These are phyloP conservation scores for Lyophyllum atratum DNA, from an alignment of 768 basidiomycete species.

Conservation along the genomic window DNA sequence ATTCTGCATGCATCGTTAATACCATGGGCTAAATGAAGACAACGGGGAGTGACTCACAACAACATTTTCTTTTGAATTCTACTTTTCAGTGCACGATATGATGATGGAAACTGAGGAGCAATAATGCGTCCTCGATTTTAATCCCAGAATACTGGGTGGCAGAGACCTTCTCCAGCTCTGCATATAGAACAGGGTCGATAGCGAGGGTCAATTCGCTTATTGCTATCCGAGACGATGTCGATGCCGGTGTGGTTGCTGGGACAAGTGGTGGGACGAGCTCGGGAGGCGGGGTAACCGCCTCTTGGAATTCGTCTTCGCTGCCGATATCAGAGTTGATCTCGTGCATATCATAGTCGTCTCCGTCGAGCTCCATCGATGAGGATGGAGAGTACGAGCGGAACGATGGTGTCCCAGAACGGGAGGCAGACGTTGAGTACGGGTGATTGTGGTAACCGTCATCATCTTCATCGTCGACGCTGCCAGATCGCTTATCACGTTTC, in stretches of 20 bases:
- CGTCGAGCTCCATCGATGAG: constrained; percentile 52
- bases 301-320: constrained; percentile 74
- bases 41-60: background rate
- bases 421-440: constrained; percentile 42
- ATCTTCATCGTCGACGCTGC: constrained; percentile 46
- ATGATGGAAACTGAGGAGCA: constrained; percentile 75
- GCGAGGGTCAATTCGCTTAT: constrained; percentile 35
- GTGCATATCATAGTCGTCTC: constrained; percentile 43
- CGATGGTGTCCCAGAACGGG: constrained; percentile 55
- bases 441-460: constrained; percentile 46
- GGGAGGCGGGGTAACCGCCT: constrained; percentile 74
- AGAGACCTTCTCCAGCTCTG: constrained; percentile 51
- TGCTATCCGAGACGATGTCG: constrained; percentile 29
- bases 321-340: constrained; percentile 51
- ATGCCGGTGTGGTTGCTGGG: constrained; percentile 26
- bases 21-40: background rate
- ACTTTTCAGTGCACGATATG: constrained; percentile 51
- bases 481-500: constrained; percentile 60
- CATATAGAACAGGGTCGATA: constrained; percentile 42
- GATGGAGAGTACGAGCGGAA: constrained; percentile 55
- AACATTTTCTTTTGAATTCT: constrained; percentile 5
- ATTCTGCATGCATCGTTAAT: background rate
- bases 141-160: constrained; percentile 51
- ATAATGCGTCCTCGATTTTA: constrained; percentile 71
- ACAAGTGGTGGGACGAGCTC: constrained; percentile 42